phyloP scores from a whole-genome alignment of 225 moss, liverwort and hornwort species.

The Anthoceros angustus region DNA sequence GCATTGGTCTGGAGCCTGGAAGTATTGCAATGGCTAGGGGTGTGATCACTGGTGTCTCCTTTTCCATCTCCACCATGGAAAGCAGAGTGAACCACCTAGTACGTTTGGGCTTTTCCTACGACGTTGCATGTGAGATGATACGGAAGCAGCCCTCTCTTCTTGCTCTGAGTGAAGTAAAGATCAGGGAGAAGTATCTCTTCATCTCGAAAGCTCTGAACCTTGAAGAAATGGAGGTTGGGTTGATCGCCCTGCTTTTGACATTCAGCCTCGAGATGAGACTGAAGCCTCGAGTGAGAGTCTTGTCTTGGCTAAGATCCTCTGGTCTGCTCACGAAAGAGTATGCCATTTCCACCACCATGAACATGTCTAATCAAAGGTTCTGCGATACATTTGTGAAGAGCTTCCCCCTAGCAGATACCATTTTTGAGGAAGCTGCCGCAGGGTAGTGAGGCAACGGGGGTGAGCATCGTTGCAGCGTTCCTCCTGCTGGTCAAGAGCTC shows the following conservation, averaged over 20 bases:
- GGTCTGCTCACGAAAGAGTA: constrained; percentile 6
- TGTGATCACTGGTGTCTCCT: constrained; percentile 8
- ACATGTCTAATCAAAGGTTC: constrained; percentile 7
- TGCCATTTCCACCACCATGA: constrained; percentile 5
- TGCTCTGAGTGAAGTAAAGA: constrained; percentile 1
- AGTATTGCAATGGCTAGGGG: constrained; percentile 8
- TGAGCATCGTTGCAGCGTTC: no score
- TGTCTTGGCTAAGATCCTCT: constrained; percentile 5
- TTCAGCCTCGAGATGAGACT: constrained; percentile 9
- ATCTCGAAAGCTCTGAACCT: constrained; percentile 5
- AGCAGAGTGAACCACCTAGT: constrained; percentile 3
- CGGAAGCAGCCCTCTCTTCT: constrained; percentile 9
- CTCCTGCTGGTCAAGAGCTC: no score
- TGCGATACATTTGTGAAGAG: constrained; percentile 5
- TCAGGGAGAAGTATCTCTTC: constrained; percentile 5
- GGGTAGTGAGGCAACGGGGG: no score
- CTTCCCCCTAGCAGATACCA: background rate
- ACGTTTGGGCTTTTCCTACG: constrained; percentile 6
- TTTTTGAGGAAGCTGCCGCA: no score
- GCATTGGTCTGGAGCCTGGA: constrained; percentile 5
- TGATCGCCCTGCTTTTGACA: constrained; percentile 7
- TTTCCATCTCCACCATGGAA: constrained; percentile 5
- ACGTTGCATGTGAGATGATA: constrained; percentile 3
- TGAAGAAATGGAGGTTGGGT: background rate
- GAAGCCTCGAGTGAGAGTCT: constrained; percentile 7